Evolutionary conservation across 805 yeast genomes (phyloP), one percentile per base, ranked within the genome.

Genomic region (Sungouiozyma ichnusensis): DNA sequence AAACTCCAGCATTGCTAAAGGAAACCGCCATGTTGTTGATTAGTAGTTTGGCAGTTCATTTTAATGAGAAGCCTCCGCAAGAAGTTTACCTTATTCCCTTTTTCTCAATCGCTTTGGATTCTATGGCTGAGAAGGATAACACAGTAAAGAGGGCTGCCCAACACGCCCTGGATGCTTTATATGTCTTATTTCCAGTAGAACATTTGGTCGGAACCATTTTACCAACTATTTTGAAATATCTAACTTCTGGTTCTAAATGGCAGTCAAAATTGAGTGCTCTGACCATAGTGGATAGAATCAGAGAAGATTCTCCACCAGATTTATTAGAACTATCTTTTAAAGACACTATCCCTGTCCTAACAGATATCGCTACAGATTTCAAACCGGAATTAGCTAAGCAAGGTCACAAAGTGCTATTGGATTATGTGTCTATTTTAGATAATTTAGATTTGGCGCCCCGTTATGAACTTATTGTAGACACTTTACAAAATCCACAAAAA

Each of bases 351-450:
- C 97, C 98, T 33, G 73, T 83, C 8, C 72, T 90, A 55, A 85
- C 95, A 29, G 94, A 85, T 64, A 74, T 81, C 67, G 77, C 95
- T 49, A 90, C 94, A 44, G 98, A 90, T 62, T 86, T 92, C 74
- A 90, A 90, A 69, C 96, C 97, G 2, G 98, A 90, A 66, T 73
- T 92, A 44, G 87, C 96, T 20, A 79, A 82, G 53, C 85, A 77
- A 44, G 97, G 97, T 51, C 67, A 79, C 52, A 73, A 75, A 53
- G 73, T 85, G 14, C 70, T 87, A 62, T 72, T 74, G 36, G 72
- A 72, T 43, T 85, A 80, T 52, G 94, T 88, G 48, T 74, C 77
- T 52, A 81, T 85, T 37, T 72, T 92, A 53, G 98, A 92, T 65
- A 92, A 92, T 66, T 79, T 87, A 65, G 98, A 90, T 69, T 75